These are phyloP conservation scores for Xenoacremonium recifei DNA, from an alignment of 2,329 filamentous ascomycete species.

Conservation along the genomic window DNA sequence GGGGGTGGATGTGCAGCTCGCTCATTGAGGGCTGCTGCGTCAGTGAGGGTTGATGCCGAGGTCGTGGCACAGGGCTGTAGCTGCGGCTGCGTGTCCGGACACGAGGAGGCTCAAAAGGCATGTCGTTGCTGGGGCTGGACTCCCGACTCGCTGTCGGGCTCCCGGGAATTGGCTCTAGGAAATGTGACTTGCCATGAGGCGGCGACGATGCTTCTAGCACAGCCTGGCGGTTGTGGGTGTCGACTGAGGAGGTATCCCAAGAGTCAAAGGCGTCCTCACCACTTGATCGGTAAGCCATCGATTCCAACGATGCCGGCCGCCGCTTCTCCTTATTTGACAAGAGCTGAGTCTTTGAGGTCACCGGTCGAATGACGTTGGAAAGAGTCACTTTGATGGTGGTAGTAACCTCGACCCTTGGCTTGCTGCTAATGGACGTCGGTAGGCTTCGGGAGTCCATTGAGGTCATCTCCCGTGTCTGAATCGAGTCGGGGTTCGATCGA, in stretches of 20 bases:
- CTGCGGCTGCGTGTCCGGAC: constrained; percentile 47
- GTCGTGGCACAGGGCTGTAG: constrained; percentile 44
- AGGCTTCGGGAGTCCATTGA: constrained; percentile 40
- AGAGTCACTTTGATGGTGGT: constrained; percentile 35
- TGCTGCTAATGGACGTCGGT: constrained; percentile 39
- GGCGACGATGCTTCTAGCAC: constrained; percentile 50
- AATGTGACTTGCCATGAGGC: constrained; percentile 43
- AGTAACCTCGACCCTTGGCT: constrained; percentile 22
- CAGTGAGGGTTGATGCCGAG: constrained; percentile 25
- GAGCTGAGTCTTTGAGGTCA: constrained; percentile 56
- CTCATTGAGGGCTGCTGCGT: constrained; percentile 32
- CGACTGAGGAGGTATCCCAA: constrained; percentile 72
- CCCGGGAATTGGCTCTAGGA: constrained; percentile 70
- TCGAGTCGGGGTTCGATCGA: constrained; percentile 37
- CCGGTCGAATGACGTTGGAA: constrained; percentile 51
- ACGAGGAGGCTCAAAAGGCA: constrained; percentile 55
- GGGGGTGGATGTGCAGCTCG: constrained; percentile 73
- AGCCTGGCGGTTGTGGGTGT: constrained; percentile 58
- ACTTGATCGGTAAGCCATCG: constrained; percentile 35
- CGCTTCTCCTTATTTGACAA: constrained; percentile 43
- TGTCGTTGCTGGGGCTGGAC: constrained; percentile 58
- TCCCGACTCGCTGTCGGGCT: constrained; percentile 64
- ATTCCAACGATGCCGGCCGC: constrained; percentile 49
- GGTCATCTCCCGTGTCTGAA: constrained; percentile 30
- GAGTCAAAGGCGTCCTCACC: constrained; percentile 67